Evolutionary conservation across 805 yeast genomes (phyloP).

Genomic region (Pichia pseudocactophila): DNA sequence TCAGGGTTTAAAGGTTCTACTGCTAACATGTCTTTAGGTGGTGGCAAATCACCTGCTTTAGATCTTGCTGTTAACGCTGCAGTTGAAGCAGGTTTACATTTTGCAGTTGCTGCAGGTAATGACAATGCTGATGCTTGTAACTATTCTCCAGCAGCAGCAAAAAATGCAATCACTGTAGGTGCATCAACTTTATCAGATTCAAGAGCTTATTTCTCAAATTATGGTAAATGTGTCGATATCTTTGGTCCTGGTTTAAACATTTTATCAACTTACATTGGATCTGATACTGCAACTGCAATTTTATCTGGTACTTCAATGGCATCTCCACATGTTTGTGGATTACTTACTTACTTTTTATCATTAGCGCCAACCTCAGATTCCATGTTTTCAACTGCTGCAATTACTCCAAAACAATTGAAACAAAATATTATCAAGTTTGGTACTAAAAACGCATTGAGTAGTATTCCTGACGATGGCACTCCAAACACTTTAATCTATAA

Average conservation of each 20-base stretch:
- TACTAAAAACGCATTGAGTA: constrained; percentile 49
- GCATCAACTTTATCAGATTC: constrained; percentile 83
- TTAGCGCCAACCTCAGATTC: constrained; percentile 71
- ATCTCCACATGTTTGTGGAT: constrained; percentile 91
- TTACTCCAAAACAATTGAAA: constrained; percentile 70
- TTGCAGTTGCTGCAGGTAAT: constrained; percentile 96
- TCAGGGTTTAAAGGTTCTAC: constrained; percentile 77
- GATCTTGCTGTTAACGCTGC: constrained; percentile 88
- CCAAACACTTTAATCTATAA: constrained; percentile 72
- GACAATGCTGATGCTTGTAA: constrained; percentile 90
- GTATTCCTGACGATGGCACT: constrained; percentile 57
- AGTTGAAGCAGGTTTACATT: constrained; percentile 76
- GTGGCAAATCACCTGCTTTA: constrained; percentile 82
- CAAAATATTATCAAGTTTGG: constrained; percentile 64
- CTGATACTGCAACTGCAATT: constrained; percentile 66
- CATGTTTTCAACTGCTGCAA: constrained; percentile 47
- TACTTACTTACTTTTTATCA: constrained; percentile 80
- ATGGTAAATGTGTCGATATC: constrained; percentile 91
- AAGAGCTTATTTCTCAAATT: constrained; percentile 93
- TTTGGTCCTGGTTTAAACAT: constrained; percentile 95
- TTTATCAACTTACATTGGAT: constrained; percentile 75
- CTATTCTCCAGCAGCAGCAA: constrained; percentile 85
- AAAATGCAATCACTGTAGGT: constrained; percentile 83
- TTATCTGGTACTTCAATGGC: constrained; percentile 98
- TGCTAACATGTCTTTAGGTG: constrained; percentile 92